These are phyloP conservation scores for Penicillium sp. DNA, from an alignment of 2,329 filamentous ascomycete species.

Conservation along the genomic window DNA sequence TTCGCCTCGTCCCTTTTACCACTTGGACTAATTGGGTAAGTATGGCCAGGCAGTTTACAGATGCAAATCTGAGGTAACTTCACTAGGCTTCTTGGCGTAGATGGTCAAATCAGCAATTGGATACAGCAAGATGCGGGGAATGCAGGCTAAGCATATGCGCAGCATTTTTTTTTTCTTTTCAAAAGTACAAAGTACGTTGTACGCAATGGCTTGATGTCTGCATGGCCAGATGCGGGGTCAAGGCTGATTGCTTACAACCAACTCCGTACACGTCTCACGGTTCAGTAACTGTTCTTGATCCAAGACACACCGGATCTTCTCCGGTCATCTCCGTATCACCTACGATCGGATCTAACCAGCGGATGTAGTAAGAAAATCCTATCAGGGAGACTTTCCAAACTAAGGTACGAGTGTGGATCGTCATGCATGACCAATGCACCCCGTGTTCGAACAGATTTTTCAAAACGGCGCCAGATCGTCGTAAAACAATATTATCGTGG, in stretches of 20 bases:
- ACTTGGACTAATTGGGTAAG: background rate
- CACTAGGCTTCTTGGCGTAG: background rate
- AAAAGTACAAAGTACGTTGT: background rate
- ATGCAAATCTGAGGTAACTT: constrained; percentile 1
- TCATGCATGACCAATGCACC: constrained; percentile 7
- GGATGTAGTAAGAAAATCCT: background rate
- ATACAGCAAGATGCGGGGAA: constrained; percentile 4
- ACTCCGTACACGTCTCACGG: background rate
- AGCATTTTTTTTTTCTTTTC: background rate
- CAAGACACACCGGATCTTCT: background rate
- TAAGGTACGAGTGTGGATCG: constrained; percentile 5
- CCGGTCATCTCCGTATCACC: background rate
- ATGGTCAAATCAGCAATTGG: background rate
- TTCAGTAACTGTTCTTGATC: background rate
- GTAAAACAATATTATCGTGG: background rate
- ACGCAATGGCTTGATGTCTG: background rate
- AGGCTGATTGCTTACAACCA: background rate
- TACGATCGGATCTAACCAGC: constrained; percentile 2
- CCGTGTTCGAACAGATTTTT: background rate
- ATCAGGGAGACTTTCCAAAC: background rate
- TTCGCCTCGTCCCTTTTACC: background rate
- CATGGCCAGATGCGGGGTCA: background rate
- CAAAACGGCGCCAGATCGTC: background rate
- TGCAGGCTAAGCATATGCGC: constrained; percentile 1
- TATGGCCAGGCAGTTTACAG: background rate